Evolutionary conservation across 192 early-diverging fungal genomes (phyloP), one percentile per base, ranked within the genome.

Genomic region (Coemansia sp.): DNA sequence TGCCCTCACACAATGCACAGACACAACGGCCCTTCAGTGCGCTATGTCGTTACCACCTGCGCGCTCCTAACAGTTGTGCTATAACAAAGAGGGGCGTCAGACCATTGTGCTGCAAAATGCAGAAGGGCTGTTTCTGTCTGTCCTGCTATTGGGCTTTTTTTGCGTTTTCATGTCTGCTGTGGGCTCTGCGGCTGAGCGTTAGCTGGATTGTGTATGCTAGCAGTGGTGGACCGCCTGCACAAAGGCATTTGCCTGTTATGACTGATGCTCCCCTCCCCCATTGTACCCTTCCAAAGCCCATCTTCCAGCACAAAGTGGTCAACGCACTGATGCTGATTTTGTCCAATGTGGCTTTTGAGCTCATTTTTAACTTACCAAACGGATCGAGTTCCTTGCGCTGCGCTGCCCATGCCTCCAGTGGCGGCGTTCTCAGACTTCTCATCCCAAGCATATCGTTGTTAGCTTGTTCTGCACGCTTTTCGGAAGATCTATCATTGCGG

Each of bases 321-420:
- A 9, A 38, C 34, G 34, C 34, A 12, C 34, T 2, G 6, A 62
- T 62, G 21, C 14, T 51, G 30, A 19, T 8, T 38, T 48, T 60
- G 34, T 8, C 12, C 34, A 21, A 58, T n/a, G 62, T 55, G 62
- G 54, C 62, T 56, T 64, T 41, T 49, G 3, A 1, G 9, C n/a
- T 48, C 1, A 22, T 28, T 27, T 50, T 57, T 7, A 31, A 65
- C 76, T 74, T 79, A 79, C 76, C 76, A 50, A 79, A 79, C 53
- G 76, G 76, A 57, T 79, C 76, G 16, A 71, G 64, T 24, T 67
- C 71, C 52, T 60, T 66, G 32, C 49, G 64, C 52, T 54, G 67
- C 12, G 60, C 34, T n/a, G 54, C 31, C 10, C 21, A 54, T 24
- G 34, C 34, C n/a, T 71, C 72, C 27, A 52, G 60, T 24, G 65